Base-by-base conservation (phyloP, 2,329 filamentous ascomycete genomes). In the Phaeomoniella chlamydospora region DNA sequence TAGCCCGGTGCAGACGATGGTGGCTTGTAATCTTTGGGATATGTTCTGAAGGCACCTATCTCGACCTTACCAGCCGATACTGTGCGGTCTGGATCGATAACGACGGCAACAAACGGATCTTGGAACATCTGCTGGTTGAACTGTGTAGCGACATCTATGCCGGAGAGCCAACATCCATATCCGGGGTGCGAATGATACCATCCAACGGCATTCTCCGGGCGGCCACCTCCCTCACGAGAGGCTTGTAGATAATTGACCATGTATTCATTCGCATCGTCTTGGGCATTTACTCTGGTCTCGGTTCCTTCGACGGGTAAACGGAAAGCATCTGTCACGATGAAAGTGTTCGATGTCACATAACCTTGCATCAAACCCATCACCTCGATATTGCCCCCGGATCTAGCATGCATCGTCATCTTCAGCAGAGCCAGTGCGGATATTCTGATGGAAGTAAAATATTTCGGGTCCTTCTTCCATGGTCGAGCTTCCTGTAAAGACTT, bases 131-230 rank as follows among this genome's bases (percentile, higher is more conserved):
- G 90, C 60, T 94, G 86, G 50, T 80, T 77, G 45, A 72, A 69
- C 57, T 98, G 81, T 2, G 90, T 98, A 37, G 70, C 70, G 36
- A 98, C 90, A 55, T 98, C 90, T 58, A 98, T 96, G 39, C 90
- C 90, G 26, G 80, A 87, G 16, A 98, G 71, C 90, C 90, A 98
- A 71, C 90, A 98, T 50, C 90, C 90, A 57, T 98, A 98, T 49
- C 90, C 90, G 35, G 90, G 90, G 72, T 98, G 90, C 44, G 90
- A 96, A 64, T 98, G 90, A 64, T 98, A 98, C 90, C 90, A 98
- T 13, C 90, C 90, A 12, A 98, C 81, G 0, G 84, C 82, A 55
- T 98, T 96, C 60, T 98, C 90, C 55, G 79, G 67, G 38, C 87
- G 65, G 55, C 85, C 71, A 65, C 82, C 51, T 29, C 49, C 55